phyloP scores from a whole-genome alignment of 305 asterid species.

The Solanum chacoense region DNA sequence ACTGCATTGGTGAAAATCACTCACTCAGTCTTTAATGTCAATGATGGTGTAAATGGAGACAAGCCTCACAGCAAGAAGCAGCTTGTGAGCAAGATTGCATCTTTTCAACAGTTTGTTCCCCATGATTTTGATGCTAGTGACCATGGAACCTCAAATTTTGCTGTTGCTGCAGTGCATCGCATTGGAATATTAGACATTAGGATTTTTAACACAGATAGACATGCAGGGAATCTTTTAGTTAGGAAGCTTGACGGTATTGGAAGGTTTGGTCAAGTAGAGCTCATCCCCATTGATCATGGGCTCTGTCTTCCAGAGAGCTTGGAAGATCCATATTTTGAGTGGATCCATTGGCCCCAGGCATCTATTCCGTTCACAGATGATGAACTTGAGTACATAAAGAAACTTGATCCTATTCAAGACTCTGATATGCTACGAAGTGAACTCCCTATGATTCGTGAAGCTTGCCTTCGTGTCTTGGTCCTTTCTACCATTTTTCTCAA shows the following conservation, averaged over 20 bases:
- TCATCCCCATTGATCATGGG: conserved; percentile 92
- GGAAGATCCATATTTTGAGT: conserved; percentile 95
- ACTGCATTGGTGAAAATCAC: conserved; percentile 89
- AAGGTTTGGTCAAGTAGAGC: conserved; percentile 81
- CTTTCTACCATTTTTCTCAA: conserved; percentile 79
- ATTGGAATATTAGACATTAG: conserved; percentile 94
- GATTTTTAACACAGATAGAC: conserved; percentile 93
- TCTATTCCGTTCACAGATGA: conserved; percentile 95
- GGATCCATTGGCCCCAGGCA: conserved; percentile 99
- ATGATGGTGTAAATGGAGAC: conserved; percentile 68
- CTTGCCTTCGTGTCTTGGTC: conserved; percentile 71
- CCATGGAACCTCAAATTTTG: conserved; percentile 89
- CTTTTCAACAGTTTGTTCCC: conserved; percentile 70
- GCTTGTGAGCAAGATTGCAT: conserved; percentile 84
- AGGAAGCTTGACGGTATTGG: conserved; percentile 77
- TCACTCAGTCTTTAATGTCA: conserved; percentile 76
- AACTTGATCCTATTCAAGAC: conserved; percentile 59
- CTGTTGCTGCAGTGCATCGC: conserved; percentile 84
- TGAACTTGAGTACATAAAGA: conserved; percentile 68
- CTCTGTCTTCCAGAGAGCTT: conserved; percentile 91
- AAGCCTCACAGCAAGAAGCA: conserved; percentile 34
- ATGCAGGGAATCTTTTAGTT: conserved; percentile 90
- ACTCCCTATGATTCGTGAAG: conserved; percentile 92
- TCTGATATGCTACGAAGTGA: conserved; percentile 64
- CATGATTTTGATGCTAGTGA: conserved; percentile 96